Base-by-base conservation (phyloP, 2,329 filamentous ascomycete species). In the Bipolaris zeicola region DNA sequence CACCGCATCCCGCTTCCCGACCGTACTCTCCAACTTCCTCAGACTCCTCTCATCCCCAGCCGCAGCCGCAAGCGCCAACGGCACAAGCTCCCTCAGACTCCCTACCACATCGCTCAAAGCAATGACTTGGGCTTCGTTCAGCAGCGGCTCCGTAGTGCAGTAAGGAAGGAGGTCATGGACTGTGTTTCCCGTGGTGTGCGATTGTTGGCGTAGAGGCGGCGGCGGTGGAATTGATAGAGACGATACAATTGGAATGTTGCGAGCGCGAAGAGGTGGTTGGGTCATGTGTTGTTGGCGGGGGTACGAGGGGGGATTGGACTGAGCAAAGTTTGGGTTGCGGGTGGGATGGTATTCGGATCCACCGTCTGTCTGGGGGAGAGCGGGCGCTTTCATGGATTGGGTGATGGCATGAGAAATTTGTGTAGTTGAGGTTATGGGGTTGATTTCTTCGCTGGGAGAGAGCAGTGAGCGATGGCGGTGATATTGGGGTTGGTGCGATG, bases 51-150 rank as follows among this genome's bases (percentile, higher is more conserved):
- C 24, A 16, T 62, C 62, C 28, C 69, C 68, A 7, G 59, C 51
- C 8, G 50, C 45, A 18, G 69, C 69, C 3, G 58, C 31, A 38
- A 74, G 53, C 2, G 70, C 68, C 16, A 74, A 55, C 5, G 71
- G 36, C 6, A 66, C 67, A n/a, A 76, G 52, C 48, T 76, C 75
- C 26, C 52, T 62, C 37, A 76, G 49, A 42, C 64, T 74, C 0
- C 69, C 71, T 6, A 63, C 72, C 3, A 73, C 52, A 36, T 76
- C 75, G 31, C 68, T 76, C 34, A 76, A 46, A 2, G 51, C 61
- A 18, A 74, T 66, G 39, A 72, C 61, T 58, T 73, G 69, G 14
- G 61, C 58, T 36, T 67, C 49, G 33, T 34, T 61, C 28, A 75
- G 56, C 2, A 59, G 65, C 2, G 48, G 50, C 3, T 60, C 61